A percentile compares a stretch with the other conserved stretches of the same genome.
Evolutionary conservation across 225 moss, liverwort and hornwort species (phyloP).

Genomic region (Thuidium tamariscinum): DNA sequence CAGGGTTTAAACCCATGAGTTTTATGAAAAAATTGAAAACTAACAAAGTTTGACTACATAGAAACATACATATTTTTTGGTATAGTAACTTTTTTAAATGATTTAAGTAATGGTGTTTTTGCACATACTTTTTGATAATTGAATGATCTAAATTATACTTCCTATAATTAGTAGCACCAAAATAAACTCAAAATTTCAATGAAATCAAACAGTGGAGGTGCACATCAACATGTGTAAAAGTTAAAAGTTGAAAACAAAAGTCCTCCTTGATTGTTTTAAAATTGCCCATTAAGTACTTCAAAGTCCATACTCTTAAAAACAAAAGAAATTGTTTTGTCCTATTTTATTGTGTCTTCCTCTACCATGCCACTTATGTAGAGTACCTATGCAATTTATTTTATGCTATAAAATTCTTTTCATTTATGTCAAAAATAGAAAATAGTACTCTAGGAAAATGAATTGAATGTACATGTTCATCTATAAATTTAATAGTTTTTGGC

Average conservation of each 20-base stretch:
- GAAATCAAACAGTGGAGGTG: accelerated
- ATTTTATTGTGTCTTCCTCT: too few species aligned
- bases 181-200: not conserved
- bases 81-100: too few species aligned
- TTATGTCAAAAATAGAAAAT: too few species aligned
- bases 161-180: accelerated
- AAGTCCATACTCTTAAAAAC: accelerated
- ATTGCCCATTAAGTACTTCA: accelerated
- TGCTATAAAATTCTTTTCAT: too few species aligned
- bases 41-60: too few species aligned
- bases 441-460: not conserved
- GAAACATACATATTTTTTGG: too few species aligned
- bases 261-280: not conserved
- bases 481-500: not conserved
- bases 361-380: too few species aligned
- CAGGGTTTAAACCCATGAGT: too few species aligned
- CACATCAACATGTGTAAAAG: not conserved
- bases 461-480: not conserved
- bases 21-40: too few species aligned
- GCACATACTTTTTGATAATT: not conserved
- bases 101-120: too few species aligned
- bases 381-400: too few species aligned
- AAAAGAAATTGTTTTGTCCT: too few species aligned
- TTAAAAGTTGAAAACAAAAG: not conserved
- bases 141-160: not conserved